phyloP scores from a whole-genome alignment of 108 stramenopile genomes.

The Cyclotella choctawhatcheeana region DNA sequence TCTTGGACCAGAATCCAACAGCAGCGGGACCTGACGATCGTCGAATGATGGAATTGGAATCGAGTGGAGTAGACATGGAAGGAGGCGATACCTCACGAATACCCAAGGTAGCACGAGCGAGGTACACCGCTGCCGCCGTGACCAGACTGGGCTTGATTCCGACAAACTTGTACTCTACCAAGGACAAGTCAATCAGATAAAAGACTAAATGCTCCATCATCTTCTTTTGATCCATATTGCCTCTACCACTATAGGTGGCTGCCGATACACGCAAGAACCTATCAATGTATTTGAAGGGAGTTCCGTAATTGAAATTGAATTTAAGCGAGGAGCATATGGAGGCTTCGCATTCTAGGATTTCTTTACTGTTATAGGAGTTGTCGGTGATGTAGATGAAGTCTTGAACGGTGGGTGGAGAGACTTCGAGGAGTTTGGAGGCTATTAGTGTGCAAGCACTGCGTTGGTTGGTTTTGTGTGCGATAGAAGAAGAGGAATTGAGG shows the following conservation, averaged over 20 bases:
- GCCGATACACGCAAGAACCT: slow-evolving; percentile 71
- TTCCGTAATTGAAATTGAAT: slow-evolving; percentile 57
- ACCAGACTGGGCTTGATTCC: slow-evolving; percentile 60
- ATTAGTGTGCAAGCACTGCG: slow-evolving; percentile 80
- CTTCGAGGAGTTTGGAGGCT: slow-evolving; percentile 82
- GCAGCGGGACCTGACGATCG: background rate
- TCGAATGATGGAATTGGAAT: background rate
- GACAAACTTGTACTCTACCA: slow-evolving; percentile 69
- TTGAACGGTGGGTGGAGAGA: slow-evolving; percentile 46
- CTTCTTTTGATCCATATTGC: slow-evolving; percentile 25
- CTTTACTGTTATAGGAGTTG: slow-evolving; percentile 57
- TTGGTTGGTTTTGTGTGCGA: too few relatives aligned
- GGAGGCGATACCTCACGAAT: slow-evolving; percentile 33
- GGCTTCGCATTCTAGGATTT: slow-evolving; percentile 75
- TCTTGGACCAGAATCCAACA: slow-evolving; percentile 58
- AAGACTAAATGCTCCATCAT: slow-evolving; percentile 57
- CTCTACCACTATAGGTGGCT: slow-evolving; percentile 17
- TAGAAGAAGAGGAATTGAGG: background rate
- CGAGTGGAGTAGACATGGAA: background rate
- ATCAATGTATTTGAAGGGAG: slow-evolving; percentile 64
- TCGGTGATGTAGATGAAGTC: slow-evolving; percentile 83
- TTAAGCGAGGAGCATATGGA: slow-evolving; percentile 62
- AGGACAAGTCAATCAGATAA: slow-evolving; percentile 77
- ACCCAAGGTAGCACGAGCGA: slow-evolving; percentile 75
- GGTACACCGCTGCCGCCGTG: slow-evolving; percentile 82